Evolutionary conservation across 202 grass and related monocot species (phyloP).

Genomic region (Elaeis oleifera): DNA sequence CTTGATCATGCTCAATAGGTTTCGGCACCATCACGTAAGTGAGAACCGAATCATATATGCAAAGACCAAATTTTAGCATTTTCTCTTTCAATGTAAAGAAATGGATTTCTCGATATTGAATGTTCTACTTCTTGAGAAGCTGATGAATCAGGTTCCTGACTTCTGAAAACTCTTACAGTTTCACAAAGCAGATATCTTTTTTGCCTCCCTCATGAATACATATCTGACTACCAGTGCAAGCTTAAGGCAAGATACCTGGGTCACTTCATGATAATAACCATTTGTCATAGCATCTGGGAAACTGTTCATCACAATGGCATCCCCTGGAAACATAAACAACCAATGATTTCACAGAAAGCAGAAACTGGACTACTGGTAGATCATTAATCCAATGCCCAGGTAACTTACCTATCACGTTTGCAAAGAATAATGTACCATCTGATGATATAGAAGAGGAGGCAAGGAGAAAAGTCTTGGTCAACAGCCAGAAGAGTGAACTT

Average conservation of each 20-base stretch:
- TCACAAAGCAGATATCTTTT: not conserved
- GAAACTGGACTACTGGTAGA: not conserved
- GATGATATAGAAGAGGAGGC: slow-evolving; percentile 7
- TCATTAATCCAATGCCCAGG: not conserved
- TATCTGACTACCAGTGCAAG: not conserved
- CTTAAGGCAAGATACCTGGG: slow-evolving; percentile 4
- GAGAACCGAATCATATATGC: not conserved
- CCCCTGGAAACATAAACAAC: not conserved
- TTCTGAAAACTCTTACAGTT: slow-evolving; percentile 4
- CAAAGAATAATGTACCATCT: slow-evolving; percentile 21
- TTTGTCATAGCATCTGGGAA: slow-evolving; percentile 16
- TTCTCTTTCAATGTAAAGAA: no score
- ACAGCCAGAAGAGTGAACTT: slow-evolving; percentile 1
- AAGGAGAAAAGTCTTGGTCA: slow-evolving; percentile 7
- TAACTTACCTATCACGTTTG: slow-evolving; percentile 3
- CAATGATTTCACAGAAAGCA: not conserved
- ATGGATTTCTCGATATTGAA: no score
- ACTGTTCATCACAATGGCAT: not conserved
- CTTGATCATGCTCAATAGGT: not conserved
- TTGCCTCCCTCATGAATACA: not conserved
- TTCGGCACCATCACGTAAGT: not conserved
- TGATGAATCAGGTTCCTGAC: slow-evolving; percentile 3
- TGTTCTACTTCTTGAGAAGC: slow-evolving; percentile 8
- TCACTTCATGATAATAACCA: not conserved
- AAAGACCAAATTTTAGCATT: not conserved